Base-by-base conservation (phyloP, 2,329 filamentous ascomycete genomes). In the Apiospora sp. region DNA sequence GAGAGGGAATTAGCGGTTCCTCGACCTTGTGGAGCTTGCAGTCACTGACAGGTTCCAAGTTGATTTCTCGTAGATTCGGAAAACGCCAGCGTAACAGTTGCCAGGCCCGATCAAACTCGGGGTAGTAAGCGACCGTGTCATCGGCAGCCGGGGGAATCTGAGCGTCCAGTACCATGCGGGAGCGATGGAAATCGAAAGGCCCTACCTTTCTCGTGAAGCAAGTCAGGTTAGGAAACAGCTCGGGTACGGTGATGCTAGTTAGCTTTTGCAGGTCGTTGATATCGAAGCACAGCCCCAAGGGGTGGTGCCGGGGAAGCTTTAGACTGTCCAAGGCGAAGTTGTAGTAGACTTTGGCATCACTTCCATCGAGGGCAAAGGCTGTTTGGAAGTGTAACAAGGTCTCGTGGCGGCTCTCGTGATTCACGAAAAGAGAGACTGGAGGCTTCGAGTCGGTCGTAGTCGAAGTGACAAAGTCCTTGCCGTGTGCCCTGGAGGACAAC, bases 11-110 rank as follows among this genome's bases (percentile, higher is more conserved):
- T 30, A 30, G 22, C 19, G 34, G 8, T 3, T 7, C 22, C 41
- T 41, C 13, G 71, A 44, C 27, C n/a, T 41, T 1, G 70, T 73
- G 74, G 22, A 43, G 67, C 8, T 68, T 48, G 48, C 74, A 76
- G 5, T 24, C 27, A n/a, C 68, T 3, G 64, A 72, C 75, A 3
- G 37, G 64, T 12, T 46, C 41, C 19, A 76, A 61, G 12, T 48
- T 43, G 46, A 76, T 75, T n/a, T 73, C 70, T 34, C 75, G 74
- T 22, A 76, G 54, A 16, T 71, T 61, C 0, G 75, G 75, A 30
- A 73, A 75, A 16, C 16, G 72, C 34, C 43, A 34, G 27, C 74
- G 72, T 22, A 76, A 19, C 13, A 73, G n/a, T 24, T 54, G n/a
- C 75, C 74, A 76, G 27, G 70, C 73, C 8, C 30, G 30, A 41